Evolutionary conservation across 768 basidiomycete genomes (phyloP).

Genomic region (Exidia glandulosa): DNA sequence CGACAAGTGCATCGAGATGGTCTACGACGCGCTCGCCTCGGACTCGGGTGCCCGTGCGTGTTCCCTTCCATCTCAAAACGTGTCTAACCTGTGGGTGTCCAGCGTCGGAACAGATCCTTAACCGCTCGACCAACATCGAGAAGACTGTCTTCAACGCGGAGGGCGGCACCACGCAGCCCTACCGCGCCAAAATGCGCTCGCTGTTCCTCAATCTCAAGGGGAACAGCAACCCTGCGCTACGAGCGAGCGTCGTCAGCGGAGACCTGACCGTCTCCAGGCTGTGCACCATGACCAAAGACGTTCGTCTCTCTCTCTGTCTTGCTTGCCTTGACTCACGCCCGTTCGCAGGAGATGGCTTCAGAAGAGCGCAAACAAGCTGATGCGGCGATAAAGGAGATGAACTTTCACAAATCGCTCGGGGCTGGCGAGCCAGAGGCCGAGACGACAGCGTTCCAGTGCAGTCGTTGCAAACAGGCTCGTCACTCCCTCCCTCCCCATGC

Average conservation of each 20-base stretch:
- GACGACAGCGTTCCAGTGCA: conserved; percentile 96
- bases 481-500: not conserved
- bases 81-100: not conserved
- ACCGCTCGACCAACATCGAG: conserved; percentile 63
- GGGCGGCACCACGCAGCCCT: conserved; percentile 35
- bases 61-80: conserved; percentile 5
- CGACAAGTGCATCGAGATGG: conserved; percentile 78
- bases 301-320: conserved; percentile 22
- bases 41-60: conserved; percentile 81
- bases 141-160: conserved; percentile 39
- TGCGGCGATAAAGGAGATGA: conserved; percentile 69
- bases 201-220: conserved; percentile 92
- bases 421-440: conserved; percentile 87
- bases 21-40: conserved; percentile 82
- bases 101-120: conserved; percentile 63
- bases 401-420: conserved; percentile 83
- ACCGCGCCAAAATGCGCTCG: conserved; percentile 75
- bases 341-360: conserved; percentile 82
- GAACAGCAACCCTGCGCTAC: conserved; percentile 78
- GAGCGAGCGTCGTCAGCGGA: conserved; percentile 79
- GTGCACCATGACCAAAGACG: conserved; percentile 72
- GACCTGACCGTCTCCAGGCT: conserved; percentile 60
- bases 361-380: conserved; percentile 82
- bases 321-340: not conserved
- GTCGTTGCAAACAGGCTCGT: conserved; percentile 78